A percentile compares a stretch with the other conserved stretches of the same genome.
Evolutionary conservation across 257 asterid species (phyloP).

Genomic region (Primulina tabacum): DNA sequence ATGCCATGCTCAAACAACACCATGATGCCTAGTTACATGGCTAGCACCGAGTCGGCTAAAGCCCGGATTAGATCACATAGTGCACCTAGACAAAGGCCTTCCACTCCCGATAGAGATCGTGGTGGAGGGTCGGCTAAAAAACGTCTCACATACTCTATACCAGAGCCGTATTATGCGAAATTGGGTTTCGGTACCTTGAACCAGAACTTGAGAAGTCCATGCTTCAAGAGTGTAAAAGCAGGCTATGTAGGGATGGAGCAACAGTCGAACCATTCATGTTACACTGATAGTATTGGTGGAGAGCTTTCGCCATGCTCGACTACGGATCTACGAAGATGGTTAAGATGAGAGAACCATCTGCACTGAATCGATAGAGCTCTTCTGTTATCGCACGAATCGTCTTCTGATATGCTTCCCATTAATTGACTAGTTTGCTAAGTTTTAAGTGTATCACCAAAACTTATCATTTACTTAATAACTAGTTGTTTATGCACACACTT

Average conservation of each 20-base stretch:
- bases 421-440: too few species aligned
- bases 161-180: constrained; percentile 50
- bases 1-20: constrained; percentile 36
- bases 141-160: constrained; percentile 67
- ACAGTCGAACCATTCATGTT: constrained; percentile 57
- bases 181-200: constrained; percentile 36
- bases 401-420: too few species aligned
- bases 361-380: too few species aligned
- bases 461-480: too few species aligned
- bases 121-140: constrained; percentile 50
- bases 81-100: constrained; percentile 76
- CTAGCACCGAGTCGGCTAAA: constrained; percentile 83
- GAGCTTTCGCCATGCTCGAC: constrained; percentile 90
- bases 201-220: constrained; percentile 68
- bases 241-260: constrained; percentile 84
- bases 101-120: constrained; percentile 83
- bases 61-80: constrained; percentile 82
- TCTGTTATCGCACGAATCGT: too few species aligned
- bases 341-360: constrained; percentile 42
- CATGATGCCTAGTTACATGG: constrained; percentile 78
- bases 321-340: constrained; percentile 72
- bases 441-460: too few species aligned
- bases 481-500: too few species aligned
- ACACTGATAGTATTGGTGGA: constrained; percentile 78
- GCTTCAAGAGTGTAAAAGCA: constrained; percentile 85